A percentile compares a stretch with the other conserved stretches of the same genome.
Conservation (phyloP, 352 stramenopile species). For the Paralagenidium karlingii region DNA sequence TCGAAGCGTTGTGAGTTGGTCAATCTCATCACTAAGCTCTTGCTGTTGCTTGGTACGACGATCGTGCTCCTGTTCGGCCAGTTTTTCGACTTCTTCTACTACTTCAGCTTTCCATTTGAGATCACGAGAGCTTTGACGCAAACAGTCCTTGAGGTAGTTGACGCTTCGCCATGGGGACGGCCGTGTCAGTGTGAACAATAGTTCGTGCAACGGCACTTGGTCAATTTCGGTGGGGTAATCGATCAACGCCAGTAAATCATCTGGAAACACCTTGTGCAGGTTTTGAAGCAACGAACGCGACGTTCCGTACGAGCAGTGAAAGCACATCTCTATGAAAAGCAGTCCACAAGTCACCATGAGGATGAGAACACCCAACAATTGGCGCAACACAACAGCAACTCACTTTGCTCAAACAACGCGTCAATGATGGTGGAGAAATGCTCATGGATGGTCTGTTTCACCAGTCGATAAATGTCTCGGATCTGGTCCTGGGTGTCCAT, state of each 20-base stretch:
- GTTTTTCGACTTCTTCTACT: conserved; percentile 43
- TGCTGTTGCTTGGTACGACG: conserved; percentile 28
- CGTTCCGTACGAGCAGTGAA: conserved; percentile 55
- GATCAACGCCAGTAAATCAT: conserved; percentile 48
- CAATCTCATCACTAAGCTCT: conserved; percentile 55
- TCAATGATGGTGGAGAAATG: conserved; percentile 51
- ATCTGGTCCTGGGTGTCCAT: conserved; percentile 16
- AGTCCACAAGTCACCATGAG: neutral
- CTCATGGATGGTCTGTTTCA: conserved; percentile 32
- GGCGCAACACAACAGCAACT: neutral
- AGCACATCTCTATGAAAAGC: conserved; percentile 20
- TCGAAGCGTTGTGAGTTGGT: conserved; percentile 50
- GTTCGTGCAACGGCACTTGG: conserved; percentile 48
- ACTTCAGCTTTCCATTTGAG: conserved; percentile 74
- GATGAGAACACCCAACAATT: too few relatives aligned
- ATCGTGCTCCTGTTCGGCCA: conserved; percentile 51
- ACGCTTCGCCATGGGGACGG: conserved; percentile 68
- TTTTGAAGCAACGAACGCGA: conserved; percentile 29
- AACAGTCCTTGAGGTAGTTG: conserved; percentile 68
- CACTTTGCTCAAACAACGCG: conserved; percentile 48
- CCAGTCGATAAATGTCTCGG: conserved; percentile 21
- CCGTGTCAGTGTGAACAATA: conserved; percentile 30
- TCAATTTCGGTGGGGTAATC: conserved; percentile 64
- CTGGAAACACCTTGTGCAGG: conserved; percentile 30
- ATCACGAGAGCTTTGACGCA: conserved; percentile 59